phyloP scores from a whole-genome alignment of 306 rosid genomes.

The Begonia fuchsioides region DNA sequence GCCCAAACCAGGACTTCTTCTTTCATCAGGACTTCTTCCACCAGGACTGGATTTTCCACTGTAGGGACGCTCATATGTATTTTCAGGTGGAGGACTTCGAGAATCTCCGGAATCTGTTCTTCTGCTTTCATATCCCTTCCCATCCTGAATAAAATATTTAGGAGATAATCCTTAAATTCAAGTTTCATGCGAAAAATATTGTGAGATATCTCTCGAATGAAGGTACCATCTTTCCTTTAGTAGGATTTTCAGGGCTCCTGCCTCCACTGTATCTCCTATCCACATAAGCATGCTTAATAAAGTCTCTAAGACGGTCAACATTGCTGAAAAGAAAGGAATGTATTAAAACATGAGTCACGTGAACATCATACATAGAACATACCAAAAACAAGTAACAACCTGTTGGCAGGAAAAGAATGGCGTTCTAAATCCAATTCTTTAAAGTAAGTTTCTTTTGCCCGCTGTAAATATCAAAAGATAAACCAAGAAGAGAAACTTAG shows the following conservation, averaged over 20 bases:
- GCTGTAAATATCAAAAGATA: conserved; percentile 35
- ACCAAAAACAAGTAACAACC: conserved; percentile 21
- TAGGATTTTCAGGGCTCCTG: conserved; percentile 59
- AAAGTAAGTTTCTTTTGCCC: conserved; percentile 67
- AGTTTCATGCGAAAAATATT: too few species aligned
- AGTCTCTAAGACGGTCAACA: conserved; percentile 77
- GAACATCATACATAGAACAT: conserved; percentile 1
- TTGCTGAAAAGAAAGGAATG: conserved; percentile 48
- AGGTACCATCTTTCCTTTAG: conserved; percentile 39
- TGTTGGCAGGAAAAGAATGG: conserved; percentile 76
- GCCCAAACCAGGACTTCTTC: conserved; percentile 70
- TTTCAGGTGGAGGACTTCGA: conserved; percentile 71
- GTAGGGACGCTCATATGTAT: conserved; percentile 53
- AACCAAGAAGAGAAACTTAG: conserved; percentile 9
- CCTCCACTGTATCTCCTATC: conserved; percentile 79
- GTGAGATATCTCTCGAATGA: neutral
- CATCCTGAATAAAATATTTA: conserved; percentile 20
- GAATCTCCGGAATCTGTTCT: conserved; percentile 60
- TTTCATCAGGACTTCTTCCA: conserved; percentile 54
- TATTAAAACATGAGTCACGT: conserved; percentile 24
- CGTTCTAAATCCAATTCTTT: conserved; percentile 85
- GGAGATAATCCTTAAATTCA: too few species aligned
- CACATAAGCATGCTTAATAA: conserved; percentile 86
- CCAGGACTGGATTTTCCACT: conserved; percentile 75
- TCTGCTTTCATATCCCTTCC: conserved; percentile 66